Evolutionary conservation across 1,139 yeast genomes (phyloP).

Genomic region (Eremothecium gossypii): DNA sequence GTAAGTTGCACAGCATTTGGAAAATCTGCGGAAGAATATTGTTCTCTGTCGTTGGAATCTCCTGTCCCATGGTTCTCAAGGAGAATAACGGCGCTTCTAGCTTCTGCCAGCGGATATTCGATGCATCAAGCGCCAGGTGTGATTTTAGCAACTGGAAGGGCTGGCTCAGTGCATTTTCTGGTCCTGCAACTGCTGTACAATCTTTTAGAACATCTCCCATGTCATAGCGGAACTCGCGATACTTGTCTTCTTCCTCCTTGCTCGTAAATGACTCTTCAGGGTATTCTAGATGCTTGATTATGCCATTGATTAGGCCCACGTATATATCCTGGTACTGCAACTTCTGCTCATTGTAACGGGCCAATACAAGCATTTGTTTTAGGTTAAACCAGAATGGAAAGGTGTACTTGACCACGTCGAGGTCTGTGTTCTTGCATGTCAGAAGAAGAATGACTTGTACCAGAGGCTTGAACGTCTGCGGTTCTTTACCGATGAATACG

Average conservation of each 20-base stretch:
- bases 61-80: conserved; percentile 92
- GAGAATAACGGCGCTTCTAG: conserved; percentile 87
- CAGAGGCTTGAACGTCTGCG: conserved; percentile 60
- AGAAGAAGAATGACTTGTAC: conserved; percentile 55
- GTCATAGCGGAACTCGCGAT: conserved; percentile 87
- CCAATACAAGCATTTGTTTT: conserved; percentile 59
- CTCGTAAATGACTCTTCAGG: conserved; percentile 42
- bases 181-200: conserved; percentile 85
- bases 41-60: conserved; percentile 61
- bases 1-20: conserved; percentile 50
- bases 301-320: conserved; percentile 52
- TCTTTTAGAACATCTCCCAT: conserved; percentile 96
- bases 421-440: conserved; percentile 40
- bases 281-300: conserved; percentile 66
- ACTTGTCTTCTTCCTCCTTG: conserved; percentile 79
- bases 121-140: conserved; percentile 14
- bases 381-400: conserved; percentile 87
- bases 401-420: conserved; percentile 83
- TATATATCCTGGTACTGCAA: conserved; percentile 50
- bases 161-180: conserved; percentile 49
- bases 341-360: conserved; percentile 54
- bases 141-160: conserved; percentile 29
- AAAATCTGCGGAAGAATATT: conserved; percentile 61
- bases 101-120: conserved; percentile 54
- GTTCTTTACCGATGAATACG: conserved; percentile 67